These are phyloP conservation scores for Lyophyllum shimeji DNA, from an alignment of 768 basidiomycete species.

Conservation along the genomic window DNA sequence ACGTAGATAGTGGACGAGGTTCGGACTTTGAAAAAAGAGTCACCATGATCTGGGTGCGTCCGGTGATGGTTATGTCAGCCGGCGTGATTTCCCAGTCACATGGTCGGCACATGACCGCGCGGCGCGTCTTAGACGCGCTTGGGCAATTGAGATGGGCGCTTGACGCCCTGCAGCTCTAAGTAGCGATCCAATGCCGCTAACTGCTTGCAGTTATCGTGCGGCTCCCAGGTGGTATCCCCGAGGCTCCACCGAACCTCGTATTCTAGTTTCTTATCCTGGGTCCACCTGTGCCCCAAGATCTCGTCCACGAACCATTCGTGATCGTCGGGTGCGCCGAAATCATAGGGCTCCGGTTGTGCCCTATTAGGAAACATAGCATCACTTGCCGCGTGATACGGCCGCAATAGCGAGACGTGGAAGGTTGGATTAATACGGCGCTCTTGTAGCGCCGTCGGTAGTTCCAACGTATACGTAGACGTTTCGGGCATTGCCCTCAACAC, in stretches of 20 bases:
- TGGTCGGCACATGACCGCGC: neutral
- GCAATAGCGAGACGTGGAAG: neutral
- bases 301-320: neutral
- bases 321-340: neutral
- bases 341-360: neutral
- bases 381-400: neutral
- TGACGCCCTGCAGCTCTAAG: neutral
- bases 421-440: neutral
- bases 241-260: neutral
- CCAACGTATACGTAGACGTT: neutral
- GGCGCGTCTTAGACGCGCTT: neutral
- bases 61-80: neutral
- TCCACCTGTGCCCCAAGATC: neutral
- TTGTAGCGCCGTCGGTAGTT: neutral
- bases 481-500: neutral
- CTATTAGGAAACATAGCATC: neutral
- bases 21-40: neutral
- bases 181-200: neutral
- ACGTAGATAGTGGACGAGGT: neutral
- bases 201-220: neutral
- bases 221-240: neutral
- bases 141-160: neutral
- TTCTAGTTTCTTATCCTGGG: neutral
- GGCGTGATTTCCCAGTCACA: neutral
- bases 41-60: no score